Evolutionary conservation across 768 basidiomycete genomes (phyloP).

Genomic region (Multifurca ochricompacta): DNA sequence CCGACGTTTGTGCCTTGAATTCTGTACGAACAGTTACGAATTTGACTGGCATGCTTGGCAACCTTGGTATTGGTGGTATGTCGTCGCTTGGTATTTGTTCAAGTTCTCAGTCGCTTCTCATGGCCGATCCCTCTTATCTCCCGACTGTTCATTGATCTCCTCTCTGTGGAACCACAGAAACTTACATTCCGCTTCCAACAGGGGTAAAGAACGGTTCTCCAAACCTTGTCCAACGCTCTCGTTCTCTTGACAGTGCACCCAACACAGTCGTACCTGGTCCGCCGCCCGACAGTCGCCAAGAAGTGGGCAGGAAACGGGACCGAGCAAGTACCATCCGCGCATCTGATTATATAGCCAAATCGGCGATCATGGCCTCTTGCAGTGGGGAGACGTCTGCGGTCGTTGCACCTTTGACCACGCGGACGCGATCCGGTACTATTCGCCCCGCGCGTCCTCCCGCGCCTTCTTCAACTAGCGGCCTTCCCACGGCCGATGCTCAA

Average conservation of each 20-base stretch:
- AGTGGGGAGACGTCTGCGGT: not conserved
- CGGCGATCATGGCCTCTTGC: not conserved
- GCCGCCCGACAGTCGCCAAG: not conserved
- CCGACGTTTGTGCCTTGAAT: not conserved
- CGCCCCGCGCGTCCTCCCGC: conserved; percentile 13
- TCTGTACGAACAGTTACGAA: conserved; percentile 6
- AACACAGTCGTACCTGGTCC: not conserved
- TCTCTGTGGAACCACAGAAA: not conserved
- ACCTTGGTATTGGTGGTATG: conserved; percentile 19
- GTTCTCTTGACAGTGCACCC: conserved; percentile 13
- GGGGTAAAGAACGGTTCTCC: not conserved
- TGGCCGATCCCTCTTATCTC: not conserved
- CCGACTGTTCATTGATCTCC: not conserved
- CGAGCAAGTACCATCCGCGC: conserved; percentile 22
- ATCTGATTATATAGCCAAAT: conserved; percentile 13
- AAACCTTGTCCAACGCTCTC: conserved; percentile 2
- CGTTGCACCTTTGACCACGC: conserved; percentile 12
- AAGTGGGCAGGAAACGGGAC: conserved; percentile 6
- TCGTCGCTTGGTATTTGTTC: not conserved
- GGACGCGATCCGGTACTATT: conserved; percentile 22
- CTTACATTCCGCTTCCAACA: not conserved
- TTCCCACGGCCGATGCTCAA: conserved; percentile 7
- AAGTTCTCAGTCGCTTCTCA: not conserved
- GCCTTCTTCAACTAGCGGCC: not conserved
- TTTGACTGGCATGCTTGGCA: conserved; percentile 17